A percentile compares a stretch with the other conserved stretches of the same genome.
Conservation (phyloP, 2,329 filamentous ascomycete genomes). For the Pezicula neosporulosa region DNA sequence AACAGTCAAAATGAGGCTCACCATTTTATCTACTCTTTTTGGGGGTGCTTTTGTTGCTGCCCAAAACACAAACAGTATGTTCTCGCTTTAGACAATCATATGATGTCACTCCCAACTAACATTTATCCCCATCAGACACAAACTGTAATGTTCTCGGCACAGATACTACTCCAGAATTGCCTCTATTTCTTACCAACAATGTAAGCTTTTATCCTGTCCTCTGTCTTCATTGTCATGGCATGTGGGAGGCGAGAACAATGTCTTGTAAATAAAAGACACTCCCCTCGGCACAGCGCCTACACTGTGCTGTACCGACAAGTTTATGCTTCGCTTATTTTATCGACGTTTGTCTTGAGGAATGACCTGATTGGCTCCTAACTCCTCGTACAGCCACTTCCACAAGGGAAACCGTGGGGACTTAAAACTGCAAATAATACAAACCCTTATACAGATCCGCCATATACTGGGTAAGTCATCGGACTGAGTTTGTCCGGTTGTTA, state of each 20-base stretch:
- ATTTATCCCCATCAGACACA: background rate
- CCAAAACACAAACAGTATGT: background rate
- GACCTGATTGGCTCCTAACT: background rate
- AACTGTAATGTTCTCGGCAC: background rate
- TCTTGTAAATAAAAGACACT: too few relatives aligned
- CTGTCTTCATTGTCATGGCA: too few relatives aligned
- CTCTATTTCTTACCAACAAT: background rate
- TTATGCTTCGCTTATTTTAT: too few relatives aligned
- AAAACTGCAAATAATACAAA: slow-evolving; percentile 5
- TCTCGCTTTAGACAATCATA: background rate
- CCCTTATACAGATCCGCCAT: background rate
- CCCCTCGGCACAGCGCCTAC: too few relatives aligned
- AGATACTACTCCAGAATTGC: background rate
- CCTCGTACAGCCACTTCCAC: slow-evolving; percentile 1
- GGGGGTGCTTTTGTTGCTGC: background rate
- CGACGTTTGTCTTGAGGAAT: background rate
- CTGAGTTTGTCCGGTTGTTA: background rate
- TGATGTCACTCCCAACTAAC: background rate
- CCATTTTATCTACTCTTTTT: background rate
- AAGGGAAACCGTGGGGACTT: slow-evolving; percentile 1
- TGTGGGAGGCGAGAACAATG: too few relatives aligned
- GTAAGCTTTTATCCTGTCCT: background rate
- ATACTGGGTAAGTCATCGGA: slow-evolving; percentile 1
- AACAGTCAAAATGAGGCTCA: background rate
- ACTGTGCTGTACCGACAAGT: too few relatives aligned